Evolutionary conservation across 257 asterid species (phyloP).

Genomic region (Petunia secreta): DNA sequence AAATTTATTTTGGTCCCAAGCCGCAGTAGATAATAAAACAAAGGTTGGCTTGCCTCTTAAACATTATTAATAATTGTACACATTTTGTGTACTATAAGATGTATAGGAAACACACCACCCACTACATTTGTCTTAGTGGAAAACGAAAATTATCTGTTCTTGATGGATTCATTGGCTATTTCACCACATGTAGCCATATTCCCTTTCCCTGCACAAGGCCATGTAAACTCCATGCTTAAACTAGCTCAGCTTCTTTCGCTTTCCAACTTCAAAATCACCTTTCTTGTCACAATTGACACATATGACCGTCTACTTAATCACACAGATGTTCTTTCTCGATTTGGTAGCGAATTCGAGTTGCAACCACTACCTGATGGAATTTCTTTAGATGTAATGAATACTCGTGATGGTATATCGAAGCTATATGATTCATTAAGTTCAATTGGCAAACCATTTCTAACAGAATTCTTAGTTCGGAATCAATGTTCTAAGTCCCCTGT

Average conservation of each 20-base stretch:
- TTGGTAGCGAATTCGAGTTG: constrained; percentile 21
- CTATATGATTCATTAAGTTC: constrained; percentile 41
- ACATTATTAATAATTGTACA: no score
- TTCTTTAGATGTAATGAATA: constrained; percentile 17
- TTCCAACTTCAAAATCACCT: constrained; percentile 24
- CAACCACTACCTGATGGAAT: constrained; percentile 30
- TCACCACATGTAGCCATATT: constrained; percentile 33
- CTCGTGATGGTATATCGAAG: constrained; percentile 33
- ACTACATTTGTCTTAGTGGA: not conserved
- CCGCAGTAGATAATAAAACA: no score
- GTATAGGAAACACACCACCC: no score
- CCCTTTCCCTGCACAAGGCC: constrained; percentile 35
- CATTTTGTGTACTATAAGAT: no score
- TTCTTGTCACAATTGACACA: constrained; percentile 23
- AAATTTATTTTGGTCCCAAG: no score
- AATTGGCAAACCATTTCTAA: constrained; percentile 40
- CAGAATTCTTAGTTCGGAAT: constrained; percentile 39
- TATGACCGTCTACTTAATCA: constrained; percentile 21
- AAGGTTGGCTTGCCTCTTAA: no score
- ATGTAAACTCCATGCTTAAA: constrained; percentile 34
- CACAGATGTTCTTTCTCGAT: constrained; percentile 9
- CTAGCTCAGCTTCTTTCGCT: constrained; percentile 33
- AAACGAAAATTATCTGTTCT: not conserved
- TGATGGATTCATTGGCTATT: not conserved
- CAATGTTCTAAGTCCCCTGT: constrained; percentile 20